Percentiles rank a stretch among this genome's conserved stretches.
Conservation (phyloP, 2,329 filamentous ascomycete genomes). For the Aspergillus sp. region DNA sequence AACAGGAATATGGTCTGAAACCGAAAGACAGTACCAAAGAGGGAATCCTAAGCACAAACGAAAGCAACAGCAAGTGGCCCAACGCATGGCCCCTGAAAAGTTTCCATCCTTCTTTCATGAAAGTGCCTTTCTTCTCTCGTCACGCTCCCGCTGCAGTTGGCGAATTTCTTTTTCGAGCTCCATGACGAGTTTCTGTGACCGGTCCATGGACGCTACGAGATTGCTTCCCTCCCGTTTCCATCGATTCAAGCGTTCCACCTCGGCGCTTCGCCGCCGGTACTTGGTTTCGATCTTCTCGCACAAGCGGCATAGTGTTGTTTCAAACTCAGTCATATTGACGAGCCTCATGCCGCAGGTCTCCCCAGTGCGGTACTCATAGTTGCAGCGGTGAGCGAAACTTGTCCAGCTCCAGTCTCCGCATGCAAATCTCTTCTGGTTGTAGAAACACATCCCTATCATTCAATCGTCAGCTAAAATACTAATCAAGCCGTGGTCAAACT, state of each 20-base stretch:
- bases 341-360: conserved; percentile 96
- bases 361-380: conserved; percentile 90
- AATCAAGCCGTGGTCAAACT: conserved; percentile 31
- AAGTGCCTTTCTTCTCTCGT: conserved; percentile 39
- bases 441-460: conserved; percentile 80
- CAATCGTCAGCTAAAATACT: conserved; percentile 31
- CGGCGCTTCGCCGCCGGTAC: conserved; percentile 71
- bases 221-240: conserved; percentile 72
- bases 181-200: conserved; percentile 71
- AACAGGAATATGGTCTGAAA: conserved; percentile 13
- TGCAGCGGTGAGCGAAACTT: conserved; percentile 88
- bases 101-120: conserved; percentile 17
- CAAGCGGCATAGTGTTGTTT: conserved; percentile 71
- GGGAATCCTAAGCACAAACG: conserved; percentile 27
- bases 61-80: conserved; percentile 18
- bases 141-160: conserved; percentile 62
- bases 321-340: conserved; percentile 71
- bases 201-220: conserved; percentile 63
- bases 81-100: conserved; percentile 3
- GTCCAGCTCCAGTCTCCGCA: conserved; percentile 97
- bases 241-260: conserved; percentile 71
- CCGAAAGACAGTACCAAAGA: conserved; percentile 20
- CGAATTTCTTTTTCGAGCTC: conserved; percentile 69
- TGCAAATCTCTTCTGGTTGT: conserved; percentile 80
- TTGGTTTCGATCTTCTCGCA: conserved; percentile 92